These are phyloP conservation scores for Hydnum rufescens DNA, from an alignment of 768 basidiomycete species.

Conservation along the genomic window DNA sequence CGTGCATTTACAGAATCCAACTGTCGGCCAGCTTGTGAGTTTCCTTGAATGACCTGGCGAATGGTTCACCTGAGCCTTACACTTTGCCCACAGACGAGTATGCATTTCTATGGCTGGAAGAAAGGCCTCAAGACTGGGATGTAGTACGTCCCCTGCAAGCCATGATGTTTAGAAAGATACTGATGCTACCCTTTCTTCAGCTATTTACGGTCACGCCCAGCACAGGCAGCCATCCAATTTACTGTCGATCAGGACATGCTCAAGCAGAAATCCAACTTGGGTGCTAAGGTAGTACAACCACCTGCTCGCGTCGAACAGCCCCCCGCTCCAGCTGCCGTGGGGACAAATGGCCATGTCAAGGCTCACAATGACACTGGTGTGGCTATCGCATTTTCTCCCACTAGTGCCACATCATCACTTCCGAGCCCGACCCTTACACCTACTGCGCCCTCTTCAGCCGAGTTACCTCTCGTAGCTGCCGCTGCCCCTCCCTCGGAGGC, in stretches of 20 bases:
- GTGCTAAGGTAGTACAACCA: not conserved
- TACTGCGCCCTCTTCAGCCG: conserved; percentile 12
- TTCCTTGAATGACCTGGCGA: conserved; percentile 13
- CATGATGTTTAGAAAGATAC: not conserved
- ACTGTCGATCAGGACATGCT: conserved; percentile 74
- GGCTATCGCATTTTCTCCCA: not conserved
- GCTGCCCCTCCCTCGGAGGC: conserved; percentile 5
- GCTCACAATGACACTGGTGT: not conserved
- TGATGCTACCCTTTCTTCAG: conserved; percentile 13
- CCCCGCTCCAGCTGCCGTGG: not conserved
- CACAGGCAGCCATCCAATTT: conserved; percentile 93
- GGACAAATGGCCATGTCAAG: not conserved
- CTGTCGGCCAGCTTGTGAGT: conserved; percentile 53
- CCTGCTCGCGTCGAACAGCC: conserved; percentile 13
- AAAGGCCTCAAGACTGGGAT: conserved; percentile 98
- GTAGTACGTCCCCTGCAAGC: conserved; percentile 27
- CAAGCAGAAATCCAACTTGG: conserved; percentile 11
- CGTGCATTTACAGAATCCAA: conserved; percentile 77
- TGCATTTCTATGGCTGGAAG: conserved; percentile 99
- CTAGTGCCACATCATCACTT: not conserved
- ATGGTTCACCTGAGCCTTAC: conserved; percentile 10
- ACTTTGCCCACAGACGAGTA: conserved; percentile 33
- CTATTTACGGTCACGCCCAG: conserved; percentile 87
- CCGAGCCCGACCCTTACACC: conserved; percentile 2
- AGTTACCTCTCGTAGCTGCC: conserved; percentile 12